These are phyloP conservation scores for Schoenoplectus triqueter DNA, from an alignment of 202 grass and related monocot species.

Conservation along the genomic window DNA sequence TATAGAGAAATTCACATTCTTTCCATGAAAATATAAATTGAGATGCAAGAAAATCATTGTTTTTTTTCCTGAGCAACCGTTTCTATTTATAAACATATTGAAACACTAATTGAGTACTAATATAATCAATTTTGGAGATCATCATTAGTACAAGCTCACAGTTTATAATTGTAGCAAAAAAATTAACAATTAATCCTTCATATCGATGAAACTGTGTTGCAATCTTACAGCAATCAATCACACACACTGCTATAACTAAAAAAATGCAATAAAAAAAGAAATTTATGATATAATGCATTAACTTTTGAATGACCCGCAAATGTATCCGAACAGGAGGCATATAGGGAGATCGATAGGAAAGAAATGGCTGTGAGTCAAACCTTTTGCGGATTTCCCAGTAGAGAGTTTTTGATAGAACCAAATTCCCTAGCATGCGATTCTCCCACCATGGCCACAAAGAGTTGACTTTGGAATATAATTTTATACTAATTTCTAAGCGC, in stretches of 20 bases:
- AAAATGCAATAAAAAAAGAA: no score
- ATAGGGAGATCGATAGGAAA: conserved; percentile 17
- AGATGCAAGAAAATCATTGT: background rate
- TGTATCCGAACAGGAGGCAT: background rate
- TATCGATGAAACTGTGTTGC: background rate
- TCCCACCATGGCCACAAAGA: conserved; percentile 74
- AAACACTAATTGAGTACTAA: background rate
- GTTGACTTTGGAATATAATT: conserved; percentile 95
- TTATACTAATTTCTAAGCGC: conserved; percentile 37
- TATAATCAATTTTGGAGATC: background rate
- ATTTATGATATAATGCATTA: background rate
- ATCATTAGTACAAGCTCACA: background rate
- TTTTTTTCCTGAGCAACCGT: no score
- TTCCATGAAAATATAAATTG: background rate
- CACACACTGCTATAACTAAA: background rate
- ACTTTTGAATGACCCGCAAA: background rate
- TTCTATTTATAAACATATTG: background rate
- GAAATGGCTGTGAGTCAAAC: conserved; percentile 58
- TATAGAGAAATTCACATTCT: background rate
- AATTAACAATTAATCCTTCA: background rate
- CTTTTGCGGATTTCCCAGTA: conserved; percentile 46
- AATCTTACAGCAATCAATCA: background rate
- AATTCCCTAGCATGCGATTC: conserved; percentile 87
- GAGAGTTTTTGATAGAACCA: conserved; percentile 69
- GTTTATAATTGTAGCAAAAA: background rate